Base-by-base conservation (phyloP, 768 basidiomycete genomes). In the Leccinum longicurvipes region DNA sequence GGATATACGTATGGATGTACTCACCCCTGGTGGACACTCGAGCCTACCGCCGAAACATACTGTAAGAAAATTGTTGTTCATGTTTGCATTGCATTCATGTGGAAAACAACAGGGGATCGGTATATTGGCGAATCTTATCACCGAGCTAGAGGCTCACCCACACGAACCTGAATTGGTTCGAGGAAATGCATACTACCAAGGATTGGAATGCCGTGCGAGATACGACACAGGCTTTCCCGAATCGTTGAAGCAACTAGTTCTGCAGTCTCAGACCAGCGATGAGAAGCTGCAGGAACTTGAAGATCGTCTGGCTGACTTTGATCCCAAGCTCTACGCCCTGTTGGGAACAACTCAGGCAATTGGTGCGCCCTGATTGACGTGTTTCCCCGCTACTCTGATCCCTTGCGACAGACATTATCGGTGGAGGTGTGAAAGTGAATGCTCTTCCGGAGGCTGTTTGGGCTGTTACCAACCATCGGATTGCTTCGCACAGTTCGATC, bases 11-110 rank as follows among this genome's bases (percentile, higher is more conserved):
- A 63, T 82, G 47, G 71, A 76, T 17, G 77, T 81, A 6, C 57
- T 68, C 27, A 75, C 77, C 2, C 74, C 77, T 1, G 82, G 82
- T 15, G 82, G 84, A 0, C 84, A 83, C 62, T 82, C 82, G 1
- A 79, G 77, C 58, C 72, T 74, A 1, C 83, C 83, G 8, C 80
- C 79, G 7, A 53, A 65, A 17, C 82, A 84, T 62, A 84, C 84
- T 5, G 80, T 73, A 68, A 58, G 71, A 60, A 24, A 15, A 28
- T 3, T 11, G 39, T 2, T 48, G 7, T 53, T 8, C 25, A 1
- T 46, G 5, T 24, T 50, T 42, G 0, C 21, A 3, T 25, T 47
- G 1, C 31, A 32, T 50, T 59, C 19, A 51, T 28, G 2, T 4
- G 3, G 10, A 12, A 8, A 19, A n/a, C 9, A 56, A 63, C 62